Conservation (phyloP, 768 basidiomycete genomes). For the Suillus cothurnatus region DNA sequence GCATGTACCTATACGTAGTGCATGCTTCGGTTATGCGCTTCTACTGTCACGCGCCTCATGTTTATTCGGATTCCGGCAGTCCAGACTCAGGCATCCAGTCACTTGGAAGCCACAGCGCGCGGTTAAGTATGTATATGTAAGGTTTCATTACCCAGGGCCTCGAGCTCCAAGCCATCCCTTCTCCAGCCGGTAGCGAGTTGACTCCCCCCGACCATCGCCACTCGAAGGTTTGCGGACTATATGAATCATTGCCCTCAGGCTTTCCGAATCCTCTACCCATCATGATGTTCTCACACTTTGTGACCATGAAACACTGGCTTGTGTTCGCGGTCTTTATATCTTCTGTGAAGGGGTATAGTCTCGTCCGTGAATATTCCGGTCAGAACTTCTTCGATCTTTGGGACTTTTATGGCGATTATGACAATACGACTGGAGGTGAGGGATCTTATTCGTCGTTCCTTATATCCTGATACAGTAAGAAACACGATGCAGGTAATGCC, state of each 20-base stretch:
- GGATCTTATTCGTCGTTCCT: constrained; percentile 31
- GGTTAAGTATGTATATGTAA: not conserved
- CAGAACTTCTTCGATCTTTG: constrained; percentile 55
- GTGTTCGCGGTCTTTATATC: constrained; percentile 10
- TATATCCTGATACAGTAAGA: constrained; percentile 1
- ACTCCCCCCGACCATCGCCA: constrained; percentile 9
- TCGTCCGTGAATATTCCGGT: constrained; percentile 50
- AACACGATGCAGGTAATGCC: constrained; percentile 52
- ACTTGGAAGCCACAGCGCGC: not conserved
- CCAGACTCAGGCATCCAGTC: too few species aligned
- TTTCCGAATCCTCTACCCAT: not conserved
- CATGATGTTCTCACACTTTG: not conserved
- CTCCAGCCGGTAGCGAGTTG: not conserved
- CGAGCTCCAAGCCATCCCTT: not conserved
- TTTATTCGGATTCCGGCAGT: constrained; percentile 1
- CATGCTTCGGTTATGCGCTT: not conserved
- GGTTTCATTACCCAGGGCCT: not conserved
- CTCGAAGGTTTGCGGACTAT: constrained; percentile 11
- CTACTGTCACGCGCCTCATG: not conserved
- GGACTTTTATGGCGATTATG: constrained; percentile 52
- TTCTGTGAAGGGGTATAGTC: constrained; percentile 30
- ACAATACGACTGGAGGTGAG: constrained; percentile 46
- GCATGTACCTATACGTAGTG: too few species aligned
- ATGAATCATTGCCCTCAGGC: not conserved
- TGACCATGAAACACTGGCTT: constrained; percentile 16